phyloP scores from a whole-genome alignment of 2,329 filamentous ascomycete species.

The Colletotrichum truncatum region DNA sequence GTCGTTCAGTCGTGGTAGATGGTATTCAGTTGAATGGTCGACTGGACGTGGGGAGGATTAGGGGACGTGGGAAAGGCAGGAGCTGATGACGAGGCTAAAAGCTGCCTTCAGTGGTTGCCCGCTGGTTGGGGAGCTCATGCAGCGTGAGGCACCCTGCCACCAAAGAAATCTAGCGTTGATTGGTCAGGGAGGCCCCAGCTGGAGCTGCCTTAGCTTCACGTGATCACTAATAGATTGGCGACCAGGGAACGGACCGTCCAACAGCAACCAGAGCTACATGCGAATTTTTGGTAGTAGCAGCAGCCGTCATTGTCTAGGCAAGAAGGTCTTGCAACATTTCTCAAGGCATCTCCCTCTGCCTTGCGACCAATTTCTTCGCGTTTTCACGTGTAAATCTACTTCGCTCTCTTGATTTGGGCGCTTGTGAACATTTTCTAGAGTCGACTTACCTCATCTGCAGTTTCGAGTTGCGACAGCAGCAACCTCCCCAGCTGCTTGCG shows the following conservation, averaged over 20 bases:
- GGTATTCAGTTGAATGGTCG: conserved; percentile 7
- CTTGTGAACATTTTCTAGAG: background rate
- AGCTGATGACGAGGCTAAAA: conserved; percentile 65
- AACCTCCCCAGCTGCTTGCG: conserved; percentile 5
- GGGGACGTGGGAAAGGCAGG: conserved; percentile 34
- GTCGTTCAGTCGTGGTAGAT: conserved; percentile 15
- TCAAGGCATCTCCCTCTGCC: background rate
- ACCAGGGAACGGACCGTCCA: conserved; percentile 3
- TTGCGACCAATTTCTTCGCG: conserved; percentile 12
- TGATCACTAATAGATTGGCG: conserved; percentile 3
- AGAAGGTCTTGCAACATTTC: conserved; percentile 7
- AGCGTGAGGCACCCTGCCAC: conserved; percentile 24
- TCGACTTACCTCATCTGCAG: background rate
- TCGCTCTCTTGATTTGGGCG: background rate
- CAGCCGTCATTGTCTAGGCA: conserved; percentile 6
- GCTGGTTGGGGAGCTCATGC: conserved; percentile 30
- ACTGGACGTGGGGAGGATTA: conserved; percentile 35
- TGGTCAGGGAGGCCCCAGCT: conserved; percentile 2
- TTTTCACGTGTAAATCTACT: background rate
- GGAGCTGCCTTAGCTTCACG: conserved; percentile 25
- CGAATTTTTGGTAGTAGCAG: conserved; percentile 19
- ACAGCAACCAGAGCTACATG: conserved; percentile 15
- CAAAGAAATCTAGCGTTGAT: conserved; percentile 3
- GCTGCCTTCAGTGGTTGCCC: conserved; percentile 51
- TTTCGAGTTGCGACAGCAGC: conserved; percentile 15